Conservation (phyloP, 2,329 filamentous ascomycete species). For the Aspergillus clavatus region DNA sequence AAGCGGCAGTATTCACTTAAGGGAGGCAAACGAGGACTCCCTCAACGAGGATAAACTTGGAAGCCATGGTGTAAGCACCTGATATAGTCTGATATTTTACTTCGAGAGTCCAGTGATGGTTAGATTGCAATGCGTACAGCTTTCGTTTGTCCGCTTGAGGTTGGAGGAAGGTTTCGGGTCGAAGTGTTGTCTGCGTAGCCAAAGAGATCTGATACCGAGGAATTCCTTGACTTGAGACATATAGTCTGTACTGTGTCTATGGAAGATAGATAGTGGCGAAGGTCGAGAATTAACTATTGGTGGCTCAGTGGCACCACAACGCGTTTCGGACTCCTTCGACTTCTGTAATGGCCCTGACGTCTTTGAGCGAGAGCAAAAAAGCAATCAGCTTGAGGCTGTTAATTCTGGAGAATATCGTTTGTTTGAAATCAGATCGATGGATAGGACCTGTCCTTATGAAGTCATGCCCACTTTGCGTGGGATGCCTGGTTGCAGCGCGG, state of each 20-base stretch:
- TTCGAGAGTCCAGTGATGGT: conserved; percentile 8
- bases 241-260: conserved; percentile 12
- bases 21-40: conserved; percentile 23
- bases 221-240: conserved; percentile 18
- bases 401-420: background rate
- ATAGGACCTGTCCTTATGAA: conserved; percentile 4
- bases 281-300: no score
- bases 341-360: background rate
- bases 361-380: background rate
- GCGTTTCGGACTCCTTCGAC: background rate
- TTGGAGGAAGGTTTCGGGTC: conserved; percentile 1
- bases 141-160: conserved; percentile 1
- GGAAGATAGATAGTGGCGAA: background rate
- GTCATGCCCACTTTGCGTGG: conserved; percentile 18
- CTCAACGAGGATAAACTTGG: conserved; percentile 18
- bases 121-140: conserved; percentile 8
- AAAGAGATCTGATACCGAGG: conserved; percentile 7
- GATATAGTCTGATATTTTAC: conserved; percentile 9
- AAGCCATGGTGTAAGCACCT: conserved; percentile 21
- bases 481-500: conserved; percentile 12
- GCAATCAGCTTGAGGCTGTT: background rate
- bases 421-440: background rate
- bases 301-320: no score
- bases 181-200: conserved; percentile 5
- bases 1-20: conserved; percentile 23